Evolutionary conservation across 768 basidiomycete species (phyloP).

Genomic region (Pholiota conissans): DNA sequence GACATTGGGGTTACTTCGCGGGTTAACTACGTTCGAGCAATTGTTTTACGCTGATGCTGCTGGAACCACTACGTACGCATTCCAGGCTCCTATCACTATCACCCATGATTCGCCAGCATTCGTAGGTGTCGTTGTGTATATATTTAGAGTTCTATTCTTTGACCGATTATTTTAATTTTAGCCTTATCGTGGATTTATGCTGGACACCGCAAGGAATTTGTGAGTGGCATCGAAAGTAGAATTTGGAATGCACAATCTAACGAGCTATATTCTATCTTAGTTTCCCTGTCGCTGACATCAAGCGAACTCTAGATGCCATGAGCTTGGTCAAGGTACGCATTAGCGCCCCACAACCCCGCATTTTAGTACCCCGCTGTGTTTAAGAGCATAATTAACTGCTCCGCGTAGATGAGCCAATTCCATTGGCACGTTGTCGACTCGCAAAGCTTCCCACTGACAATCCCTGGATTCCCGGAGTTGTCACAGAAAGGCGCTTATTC

Average conservation of each 20-base stretch:
- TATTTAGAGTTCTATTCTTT: background rate
- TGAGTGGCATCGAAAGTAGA: constrained; percentile 30
- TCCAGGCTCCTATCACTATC: constrained; percentile 58
- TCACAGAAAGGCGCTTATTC: constrained; percentile 71
- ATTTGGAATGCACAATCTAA: background rate
- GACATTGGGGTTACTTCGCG: constrained; percentile 67
- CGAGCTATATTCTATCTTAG: constrained; percentile 26
- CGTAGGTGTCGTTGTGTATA: constrained; percentile 36
- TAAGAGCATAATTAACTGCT: no score
- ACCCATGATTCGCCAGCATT: constrained; percentile 61
- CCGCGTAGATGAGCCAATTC: constrained; percentile 74
- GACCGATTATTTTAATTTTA: constrained; percentile 19
- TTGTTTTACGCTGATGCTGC: constrained; percentile 60
- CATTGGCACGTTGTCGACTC: constrained; percentile 86
- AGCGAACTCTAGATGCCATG: constrained; percentile 76
- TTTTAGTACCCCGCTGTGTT: no score
- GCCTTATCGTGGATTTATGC: constrained; percentile 78
- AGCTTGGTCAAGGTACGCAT: constrained; percentile 65
- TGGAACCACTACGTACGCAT: constrained; percentile 49
- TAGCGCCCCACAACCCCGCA: no score
- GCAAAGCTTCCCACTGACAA: constrained; percentile 72
- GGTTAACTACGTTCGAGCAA: constrained; percentile 76
- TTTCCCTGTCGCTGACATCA: constrained; percentile 63
- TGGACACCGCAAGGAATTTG: constrained; percentile 82
- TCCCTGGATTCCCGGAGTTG: constrained; percentile 63